Conservation (phyloP, 441 rosid species). For the Aleurites moluccanus region DNA sequence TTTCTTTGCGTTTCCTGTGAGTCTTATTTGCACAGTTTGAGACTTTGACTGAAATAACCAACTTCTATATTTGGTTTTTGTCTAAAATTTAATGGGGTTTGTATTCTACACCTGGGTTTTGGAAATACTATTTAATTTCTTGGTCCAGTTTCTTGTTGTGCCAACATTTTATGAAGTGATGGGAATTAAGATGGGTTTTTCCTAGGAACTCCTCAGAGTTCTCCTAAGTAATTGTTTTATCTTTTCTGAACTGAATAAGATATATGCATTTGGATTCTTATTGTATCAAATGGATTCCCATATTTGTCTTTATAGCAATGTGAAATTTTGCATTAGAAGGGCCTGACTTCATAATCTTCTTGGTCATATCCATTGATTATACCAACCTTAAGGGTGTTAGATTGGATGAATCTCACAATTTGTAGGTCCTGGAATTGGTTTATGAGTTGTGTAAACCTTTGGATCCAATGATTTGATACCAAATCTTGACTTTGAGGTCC, state of each 20-base stretch:
- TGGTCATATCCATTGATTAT: not conserved
- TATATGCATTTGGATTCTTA: not conserved
- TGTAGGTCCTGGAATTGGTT: conserved; percentile 7
- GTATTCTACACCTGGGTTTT: not conserved
- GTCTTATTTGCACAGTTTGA: conserved; percentile 2
- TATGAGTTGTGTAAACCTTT: not conserved
- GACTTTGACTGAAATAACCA: not conserved
- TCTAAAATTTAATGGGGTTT: not conserved
- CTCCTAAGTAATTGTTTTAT: too few species aligned
- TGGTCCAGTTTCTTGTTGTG: not conserved
- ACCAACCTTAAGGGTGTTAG: not conserved
- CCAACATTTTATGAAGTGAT: not conserved
- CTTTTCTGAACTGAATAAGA: too few species aligned
- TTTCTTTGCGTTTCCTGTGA: too few species aligned
- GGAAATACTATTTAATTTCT: not conserved
- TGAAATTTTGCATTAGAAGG: not conserved
- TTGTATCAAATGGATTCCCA: not conserved
- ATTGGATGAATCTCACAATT: not conserved
- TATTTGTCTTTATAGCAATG: not conserved
- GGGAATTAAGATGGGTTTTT: not conserved
- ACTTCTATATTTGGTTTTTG: not conserved
- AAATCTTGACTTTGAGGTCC: not conserved
- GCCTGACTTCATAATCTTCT: not conserved
- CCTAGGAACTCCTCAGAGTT: not conserved
- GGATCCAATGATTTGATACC: not conserved